phyloP scores from a whole-genome alignment of 2,329 filamentous ascomycete species.

The Colletotrichum lindemuthianum region DNA sequence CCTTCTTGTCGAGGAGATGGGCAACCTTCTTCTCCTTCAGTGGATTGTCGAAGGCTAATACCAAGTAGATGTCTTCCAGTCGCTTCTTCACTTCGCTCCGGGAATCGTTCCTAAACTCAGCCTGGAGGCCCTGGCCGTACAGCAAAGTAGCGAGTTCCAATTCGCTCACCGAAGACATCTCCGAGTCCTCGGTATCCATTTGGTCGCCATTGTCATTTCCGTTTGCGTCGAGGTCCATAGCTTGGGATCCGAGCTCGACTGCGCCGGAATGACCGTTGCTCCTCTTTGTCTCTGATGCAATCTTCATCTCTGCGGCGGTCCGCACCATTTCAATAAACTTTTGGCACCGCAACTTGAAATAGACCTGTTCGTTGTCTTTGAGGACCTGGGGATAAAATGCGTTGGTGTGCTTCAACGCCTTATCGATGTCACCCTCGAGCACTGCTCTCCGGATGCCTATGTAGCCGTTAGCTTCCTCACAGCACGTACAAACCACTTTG shows the following conservation, averaged over 20 bases:
- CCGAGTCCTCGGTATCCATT: slow-evolving; percentile 64
- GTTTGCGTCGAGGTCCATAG: slow-evolving; percentile 67
- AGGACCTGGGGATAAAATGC: slow-evolving; percentile 84
- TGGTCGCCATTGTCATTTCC: slow-evolving; percentile 56
- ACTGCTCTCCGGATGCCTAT: slow-evolving; percentile 87
- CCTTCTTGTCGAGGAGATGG: slow-evolving; percentile 79
- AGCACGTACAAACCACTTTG: neutral
- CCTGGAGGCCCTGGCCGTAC: slow-evolving; percentile 82
- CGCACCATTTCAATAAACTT: slow-evolving; percentile 97
- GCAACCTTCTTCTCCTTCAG: slow-evolving; percentile 78
- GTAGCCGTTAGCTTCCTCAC: slow-evolving; percentile 26
- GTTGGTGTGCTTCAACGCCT: slow-evolving; percentile 83
- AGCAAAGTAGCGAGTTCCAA: slow-evolving; percentile 76
- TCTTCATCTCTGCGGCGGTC: slow-evolving; percentile 72
- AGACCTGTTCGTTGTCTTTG: slow-evolving; percentile 81
- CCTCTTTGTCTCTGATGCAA: slow-evolving; percentile 55
- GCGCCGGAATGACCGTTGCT: slow-evolving; percentile 54
- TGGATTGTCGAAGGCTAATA: slow-evolving; percentile 88
- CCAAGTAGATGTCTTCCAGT: slow-evolving; percentile 85
- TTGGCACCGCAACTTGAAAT: slow-evolving; percentile 87
- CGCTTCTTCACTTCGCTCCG: slow-evolving; percentile 76
- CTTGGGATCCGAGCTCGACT: slow-evolving; percentile 55
- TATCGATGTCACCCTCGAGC: slow-evolving; percentile 91
- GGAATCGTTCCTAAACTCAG: slow-evolving; percentile 79
- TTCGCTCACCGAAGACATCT: slow-evolving; percentile 38